A percentile compares a stretch with the other conserved stretches of the same genome.
These are phyloP conservation scores for Lipomyces spencermartinsiae DNA, from an alignment of 805 yeast genomes.

Conservation along the genomic window DNA sequence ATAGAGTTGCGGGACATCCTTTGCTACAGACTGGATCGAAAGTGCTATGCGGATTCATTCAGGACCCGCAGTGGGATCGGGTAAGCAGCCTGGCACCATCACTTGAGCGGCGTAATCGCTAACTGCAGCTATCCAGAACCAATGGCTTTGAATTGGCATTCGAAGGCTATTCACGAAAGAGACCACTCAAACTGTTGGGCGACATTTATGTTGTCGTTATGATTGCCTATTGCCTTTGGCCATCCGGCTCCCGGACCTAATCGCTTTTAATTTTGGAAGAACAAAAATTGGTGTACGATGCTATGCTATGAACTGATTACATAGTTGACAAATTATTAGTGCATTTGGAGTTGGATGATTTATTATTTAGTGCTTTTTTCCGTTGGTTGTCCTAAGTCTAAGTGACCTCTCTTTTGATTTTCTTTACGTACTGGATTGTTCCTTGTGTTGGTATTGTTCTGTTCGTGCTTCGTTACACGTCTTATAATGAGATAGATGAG, in stretches of 20 bases:
- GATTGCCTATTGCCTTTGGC: background rate
- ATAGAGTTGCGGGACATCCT: conserved; percentile 90
- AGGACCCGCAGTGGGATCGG: conserved; percentile 81
- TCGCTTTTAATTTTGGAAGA: background rate
- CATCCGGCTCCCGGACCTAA: background rate
- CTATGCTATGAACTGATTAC: background rate
- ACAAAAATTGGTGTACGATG: background rate
- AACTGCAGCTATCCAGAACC: background rate
- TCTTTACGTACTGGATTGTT: background rate
- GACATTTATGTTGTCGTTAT: no score
- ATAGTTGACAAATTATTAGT: background rate
- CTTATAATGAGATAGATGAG: no score
- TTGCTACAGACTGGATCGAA: conserved; percentile 85
- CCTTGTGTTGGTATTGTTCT: background rate
- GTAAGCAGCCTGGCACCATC: conserved; percentile 19
- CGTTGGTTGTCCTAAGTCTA: background rate
- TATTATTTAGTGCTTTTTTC: background rate
- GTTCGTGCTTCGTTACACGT: no score
- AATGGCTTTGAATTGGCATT: conserved; percentile 11
- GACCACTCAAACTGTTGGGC: background rate
- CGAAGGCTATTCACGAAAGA: background rate
- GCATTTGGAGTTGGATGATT: conserved; percentile 1
- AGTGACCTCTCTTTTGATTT: background rate
- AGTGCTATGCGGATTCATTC: conserved; percentile 80
- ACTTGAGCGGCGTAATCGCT: background rate